Conservation (phyloP, 2,329 filamentous ascomycete species). For the Reticulascus tulasneorum region DNA sequence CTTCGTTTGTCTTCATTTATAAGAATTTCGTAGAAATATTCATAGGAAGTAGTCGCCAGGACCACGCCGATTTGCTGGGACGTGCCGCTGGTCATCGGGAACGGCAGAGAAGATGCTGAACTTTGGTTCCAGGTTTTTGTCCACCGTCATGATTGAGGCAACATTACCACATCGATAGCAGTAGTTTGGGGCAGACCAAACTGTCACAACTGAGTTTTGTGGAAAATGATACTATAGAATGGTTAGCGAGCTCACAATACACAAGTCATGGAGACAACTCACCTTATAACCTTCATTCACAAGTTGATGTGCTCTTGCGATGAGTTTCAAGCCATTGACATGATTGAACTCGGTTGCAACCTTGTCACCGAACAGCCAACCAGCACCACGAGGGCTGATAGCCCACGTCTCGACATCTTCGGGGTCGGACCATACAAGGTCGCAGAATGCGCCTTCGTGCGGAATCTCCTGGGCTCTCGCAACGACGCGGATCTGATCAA, state of each 20-base stretch:
- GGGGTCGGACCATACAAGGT: conserved; percentile 96
- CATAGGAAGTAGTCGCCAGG: conserved; percentile 69
- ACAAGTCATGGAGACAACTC: conserved; percentile 13
- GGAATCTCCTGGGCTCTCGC: conserved; percentile 97
- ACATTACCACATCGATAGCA: conserved; percentile 95
- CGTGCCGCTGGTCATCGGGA: conserved; percentile 78
- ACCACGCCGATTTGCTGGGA: conserved; percentile 66
- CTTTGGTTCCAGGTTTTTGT: conserved; percentile 77
- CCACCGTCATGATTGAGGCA: conserved; percentile 92
- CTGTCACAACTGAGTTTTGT: conserved; percentile 92
- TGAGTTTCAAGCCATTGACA: conserved; percentile 93
- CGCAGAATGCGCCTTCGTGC: conserved; percentile 96
- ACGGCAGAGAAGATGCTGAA: conserved; percentile 92
- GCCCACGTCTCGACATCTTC: conserved; percentile 97
- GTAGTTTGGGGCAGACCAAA: conserved; percentile 97
- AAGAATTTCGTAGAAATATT: conserved; percentile 9
- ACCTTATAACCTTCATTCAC: conserved; percentile 99
- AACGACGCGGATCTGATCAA: conserved; percentile 98
- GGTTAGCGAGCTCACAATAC: conserved; percentile 22
- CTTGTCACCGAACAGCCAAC: conserved; percentile 96
- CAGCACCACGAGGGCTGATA: conserved; percentile 89
- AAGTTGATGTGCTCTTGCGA: conserved; percentile 93
- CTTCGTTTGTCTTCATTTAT: too few species aligned
- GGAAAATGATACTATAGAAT: conserved; percentile 75
- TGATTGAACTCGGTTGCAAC: conserved; percentile 97